A percentile compares a stretch with the other conserved stretches of the same genome.
phyloP scores from a whole-genome alignment of 2,329 filamentous ascomycete species.

The Hypoxylon sp. region DNA sequence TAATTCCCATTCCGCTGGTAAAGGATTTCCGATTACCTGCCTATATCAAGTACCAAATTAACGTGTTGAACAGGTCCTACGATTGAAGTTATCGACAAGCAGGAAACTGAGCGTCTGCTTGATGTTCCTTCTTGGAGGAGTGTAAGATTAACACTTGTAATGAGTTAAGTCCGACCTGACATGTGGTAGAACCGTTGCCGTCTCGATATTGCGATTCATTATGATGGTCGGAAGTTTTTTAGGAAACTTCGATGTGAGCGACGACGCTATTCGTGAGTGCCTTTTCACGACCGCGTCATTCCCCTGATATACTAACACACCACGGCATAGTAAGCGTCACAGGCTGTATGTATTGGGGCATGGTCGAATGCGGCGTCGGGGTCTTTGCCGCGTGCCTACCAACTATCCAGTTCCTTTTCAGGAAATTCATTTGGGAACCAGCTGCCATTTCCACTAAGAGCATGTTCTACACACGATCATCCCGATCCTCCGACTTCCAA shows the following conservation, averaged over 20 bases:
- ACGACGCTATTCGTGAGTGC: slow-evolving; percentile 33
- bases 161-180: slow-evolving; percentile 7
- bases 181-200: slow-evolving; percentile 15
- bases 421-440: slow-evolving; percentile 25
- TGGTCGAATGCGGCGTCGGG: slow-evolving; percentile 36
- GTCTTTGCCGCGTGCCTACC: slow-evolving; percentile 39
- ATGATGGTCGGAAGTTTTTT: slow-evolving; percentile 29
- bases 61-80: slow-evolving; percentile 17
- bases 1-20: slow-evolving; percentile 43
- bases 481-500: not conserved
- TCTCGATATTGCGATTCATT: slow-evolving; percentile 32
- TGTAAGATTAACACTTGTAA: slow-evolving; percentile 14
- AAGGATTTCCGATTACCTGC: not conserved
- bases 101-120: slow-evolving; percentile 31
- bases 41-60: not conserved
- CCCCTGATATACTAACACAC: not conserved
- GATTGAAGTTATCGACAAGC: slow-evolving; percentile 13
- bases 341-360: slow-evolving; percentile 37
- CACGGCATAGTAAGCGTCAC: slow-evolving; percentile 23
- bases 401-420: slow-evolving; percentile 34
- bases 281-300: not conserved
- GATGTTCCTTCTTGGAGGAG: slow-evolving; percentile 33
- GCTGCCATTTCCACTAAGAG: slow-evolving; percentile 19
- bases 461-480: slow-evolving; percentile 28
- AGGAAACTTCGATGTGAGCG: slow-evolving; percentile 17